Percentiles rank a stretch among this genome's conserved stretches.
Conservation (phyloP, 192 early-diverging fungal genomes). For the Entophlyctis luteolus region DNA sequence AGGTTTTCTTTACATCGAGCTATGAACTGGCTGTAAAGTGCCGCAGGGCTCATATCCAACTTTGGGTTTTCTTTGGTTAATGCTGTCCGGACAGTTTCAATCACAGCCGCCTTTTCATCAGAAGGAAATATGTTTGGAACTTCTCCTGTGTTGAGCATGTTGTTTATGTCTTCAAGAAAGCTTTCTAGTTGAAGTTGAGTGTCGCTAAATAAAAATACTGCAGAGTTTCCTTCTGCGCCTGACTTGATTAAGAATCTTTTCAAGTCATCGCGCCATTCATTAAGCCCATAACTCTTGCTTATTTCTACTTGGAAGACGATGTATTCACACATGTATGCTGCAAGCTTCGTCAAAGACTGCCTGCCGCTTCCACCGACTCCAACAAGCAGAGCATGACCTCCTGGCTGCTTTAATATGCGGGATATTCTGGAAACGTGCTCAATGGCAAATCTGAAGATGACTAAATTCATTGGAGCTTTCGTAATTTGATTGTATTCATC, state of each 20-base stretch:
- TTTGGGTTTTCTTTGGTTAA: conserved; percentile 52
- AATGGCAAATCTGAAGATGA: conserved; percentile 58
- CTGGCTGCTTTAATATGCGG: conserved; percentile 59
- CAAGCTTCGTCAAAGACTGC: conserved; percentile 54
- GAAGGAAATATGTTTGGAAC: conserved; percentile 58
- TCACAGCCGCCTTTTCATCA: conserved; percentile 57
- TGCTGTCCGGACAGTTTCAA: conserved; percentile 49
- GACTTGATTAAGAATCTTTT: conserved; percentile 54
- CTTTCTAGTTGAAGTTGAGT: conserved; percentile 55
- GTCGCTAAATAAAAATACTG: conserved; percentile 57
- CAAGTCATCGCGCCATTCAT: conserved; percentile 58
- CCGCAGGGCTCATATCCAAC: conserved; percentile 48
- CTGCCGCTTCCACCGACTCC: conserved; percentile 57
- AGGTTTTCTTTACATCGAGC: conserved; percentile 57
- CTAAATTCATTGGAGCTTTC: conserved; percentile 58
- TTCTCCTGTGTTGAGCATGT: conserved; percentile 62
- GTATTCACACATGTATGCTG: conserved; percentile 56
- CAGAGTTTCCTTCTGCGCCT: conserved; percentile 50
- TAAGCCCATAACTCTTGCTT: conserved; percentile 53
- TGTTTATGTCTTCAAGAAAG: conserved; percentile 62
- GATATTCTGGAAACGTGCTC: conserved; percentile 58
- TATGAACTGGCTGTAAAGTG: conserved; percentile 56
- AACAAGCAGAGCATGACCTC: conserved; percentile 54
- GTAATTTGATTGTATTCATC: conserved; percentile 59
- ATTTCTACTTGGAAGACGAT: conserved; percentile 58